These are phyloP conservation scores for Dipodascopsis uninucleata DNA, from an alignment of 805 yeast genomes.

Conservation along the genomic window DNA sequence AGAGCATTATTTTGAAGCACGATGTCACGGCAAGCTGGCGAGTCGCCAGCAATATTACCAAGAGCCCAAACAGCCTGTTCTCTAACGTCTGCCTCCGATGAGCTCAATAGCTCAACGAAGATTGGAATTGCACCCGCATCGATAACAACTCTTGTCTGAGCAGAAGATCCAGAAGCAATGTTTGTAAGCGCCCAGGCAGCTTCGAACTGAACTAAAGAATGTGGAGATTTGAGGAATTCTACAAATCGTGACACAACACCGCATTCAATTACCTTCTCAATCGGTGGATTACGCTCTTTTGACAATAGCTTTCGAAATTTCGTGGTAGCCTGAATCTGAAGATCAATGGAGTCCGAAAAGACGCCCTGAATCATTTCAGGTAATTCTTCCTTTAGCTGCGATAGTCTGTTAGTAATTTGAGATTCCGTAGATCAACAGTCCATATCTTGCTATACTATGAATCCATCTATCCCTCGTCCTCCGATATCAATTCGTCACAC, in stretches of 20 bases:
- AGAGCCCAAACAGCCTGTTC: conserved; percentile 99
- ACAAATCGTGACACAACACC: conserved; percentile 94
- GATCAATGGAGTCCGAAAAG: conserved; percentile 68
- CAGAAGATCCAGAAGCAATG: conserved; percentile 90
- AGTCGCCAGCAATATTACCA: conserved; percentile 98
- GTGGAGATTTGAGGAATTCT: conserved; percentile 69
- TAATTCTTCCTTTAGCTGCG: conserved; percentile 50
- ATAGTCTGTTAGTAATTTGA: conserved; percentile 17
- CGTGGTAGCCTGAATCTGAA: conserved; percentile 82
- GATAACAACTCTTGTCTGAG: conserved; percentile 85
- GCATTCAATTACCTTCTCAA: conserved; percentile 83
- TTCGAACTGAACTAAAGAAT: conserved; percentile 87
- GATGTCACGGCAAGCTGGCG: conserved; percentile 82
- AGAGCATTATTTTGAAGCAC: conserved; percentile 83
- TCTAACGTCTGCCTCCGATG: conserved; percentile 83
- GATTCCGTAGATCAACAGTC: background rate
- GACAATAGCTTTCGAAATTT: conserved; percentile 90
- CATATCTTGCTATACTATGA: background rate
- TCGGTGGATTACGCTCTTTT: conserved; percentile 94
- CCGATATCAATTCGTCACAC: background rate
- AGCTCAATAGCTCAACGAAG: conserved; percentile 75
- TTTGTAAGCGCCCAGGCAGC: conserved; percentile 99
- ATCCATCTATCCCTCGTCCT: background rate
- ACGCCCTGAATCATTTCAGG: conserved; percentile 84
- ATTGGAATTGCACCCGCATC: conserved; percentile 92